Base-by-base conservation (phyloP, 192 early-diverging fungal species). In the Rhizoclosmatium sp. region DNA sequence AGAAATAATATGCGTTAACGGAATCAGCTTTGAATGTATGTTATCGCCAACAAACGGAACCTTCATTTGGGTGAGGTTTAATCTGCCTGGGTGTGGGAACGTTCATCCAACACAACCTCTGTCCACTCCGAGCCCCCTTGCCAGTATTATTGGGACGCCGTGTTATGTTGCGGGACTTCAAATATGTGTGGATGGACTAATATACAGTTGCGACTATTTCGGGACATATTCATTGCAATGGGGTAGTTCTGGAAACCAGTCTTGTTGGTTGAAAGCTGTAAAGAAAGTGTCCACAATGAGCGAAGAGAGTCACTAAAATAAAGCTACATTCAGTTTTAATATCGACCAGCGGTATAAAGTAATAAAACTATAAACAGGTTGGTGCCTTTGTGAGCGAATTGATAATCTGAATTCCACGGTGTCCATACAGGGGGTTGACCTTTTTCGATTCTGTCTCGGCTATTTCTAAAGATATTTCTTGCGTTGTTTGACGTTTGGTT, bases 371-470 rank as follows among this genome's bases (percentile, higher is more conserved):
- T 31, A 31, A 31, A 69, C 68, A 69, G 12, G 68, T 45, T 47
- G 31, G 40, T 42, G n/a, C 70, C 70, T 59, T 16, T 59, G 65
- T 47, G 81, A 86, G 47, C 75, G 70, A 78, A 39, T 83, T 47
- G 44, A 86, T 83, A 71, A 86, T 82, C 51, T 80, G 44, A 21
- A 64, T 70, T 4, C 83, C 81, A 58, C 85, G 61, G 82, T 86
- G 85, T 12, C 85, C 85, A 45, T 78, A 85, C 21, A 85, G 65
- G 9, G 85, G 85, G 66, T 86, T 72, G 46, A 23, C 31, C 5
- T 64, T 70, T 54, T 68, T 74, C 2, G 68, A 69, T 31, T 72
- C 46, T 64, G 75, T 45, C 39, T 86, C 85, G 39, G 85, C 85
- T 47, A 85, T 47, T 40, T 47, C 78, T 42, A 86, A 45, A 3